Conservation (phyloP, 805 yeast species). For the Metschnikowia bowlesiae region DNA sequence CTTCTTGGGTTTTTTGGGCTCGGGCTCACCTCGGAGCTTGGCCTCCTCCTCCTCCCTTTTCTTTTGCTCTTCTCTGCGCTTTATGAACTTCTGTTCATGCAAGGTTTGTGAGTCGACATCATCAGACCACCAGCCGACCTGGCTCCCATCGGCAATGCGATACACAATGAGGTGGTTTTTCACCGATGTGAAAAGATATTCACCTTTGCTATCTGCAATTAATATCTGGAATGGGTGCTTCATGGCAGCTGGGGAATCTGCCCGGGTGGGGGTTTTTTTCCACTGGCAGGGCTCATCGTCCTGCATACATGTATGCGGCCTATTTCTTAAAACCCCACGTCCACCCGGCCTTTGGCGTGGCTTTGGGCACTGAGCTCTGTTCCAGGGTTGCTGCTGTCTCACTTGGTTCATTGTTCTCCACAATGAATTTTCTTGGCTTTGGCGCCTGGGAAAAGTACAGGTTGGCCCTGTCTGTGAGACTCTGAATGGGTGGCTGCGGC, state of each 20-base stretch:
- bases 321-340: slow-evolving; percentile 16
- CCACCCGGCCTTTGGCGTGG: slow-evolving; percentile 9
- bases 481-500: slow-evolving; percentile 5
- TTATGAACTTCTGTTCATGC: slow-evolving; percentile 37
- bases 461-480: slow-evolving; percentile 11
- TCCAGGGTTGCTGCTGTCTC: not conserved
- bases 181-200: slow-evolving; percentile 50
- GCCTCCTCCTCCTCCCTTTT: slow-evolving; percentile 18
- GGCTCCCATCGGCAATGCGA: slow-evolving; percentile 32
- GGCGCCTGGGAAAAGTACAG: slow-evolving; percentile 13
- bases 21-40: slow-evolving; percentile 8
- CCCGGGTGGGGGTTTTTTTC: slow-evolving; percentile 3
- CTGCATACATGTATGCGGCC: slow-evolving; percentile 8
- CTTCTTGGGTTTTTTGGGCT: slow-evolving; percentile 13
- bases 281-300: slow-evolving; percentile 7
- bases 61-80: slow-evolving; percentile 20
- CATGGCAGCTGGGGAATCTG: slow-evolving; percentile 25
- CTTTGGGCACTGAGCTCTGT: slow-evolving; percentile 4
- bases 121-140: slow-evolving; percentile 63
- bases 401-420: not conserved
- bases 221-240: slow-evolving; percentile 71
- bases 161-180: slow-evolving; percentile 59
- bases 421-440: slow-evolving; percentile 17
- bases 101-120: slow-evolving; percentile 50
- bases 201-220: slow-evolving; percentile 41